phyloP scores from a whole-genome alignment of 2,329 filamentous ascomycete species.

The Juglanconis oblonga region DNA sequence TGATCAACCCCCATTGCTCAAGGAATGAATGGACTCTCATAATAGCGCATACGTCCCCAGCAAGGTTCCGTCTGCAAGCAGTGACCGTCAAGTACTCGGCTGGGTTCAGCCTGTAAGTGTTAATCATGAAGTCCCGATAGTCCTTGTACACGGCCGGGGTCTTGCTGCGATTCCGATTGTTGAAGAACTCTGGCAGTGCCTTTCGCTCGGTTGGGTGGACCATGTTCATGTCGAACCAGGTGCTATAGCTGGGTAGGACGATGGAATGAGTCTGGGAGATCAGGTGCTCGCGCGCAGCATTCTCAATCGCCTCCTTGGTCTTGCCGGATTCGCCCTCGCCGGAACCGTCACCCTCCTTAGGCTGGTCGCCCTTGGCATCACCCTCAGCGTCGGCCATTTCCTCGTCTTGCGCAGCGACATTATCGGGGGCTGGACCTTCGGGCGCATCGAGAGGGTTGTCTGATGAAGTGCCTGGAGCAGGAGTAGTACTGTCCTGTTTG shows the following conservation, averaged over 20 bases:
- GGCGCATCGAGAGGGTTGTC: conserved; percentile 71
- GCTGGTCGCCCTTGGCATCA: conserved; percentile 42
- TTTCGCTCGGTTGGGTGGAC: conserved; percentile 92
- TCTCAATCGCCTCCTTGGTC: conserved; percentile 78
- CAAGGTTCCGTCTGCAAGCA: conserved; percentile 89
- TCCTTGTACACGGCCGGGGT: conserved; percentile 97
- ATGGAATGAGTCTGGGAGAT: conserved; percentile 93
- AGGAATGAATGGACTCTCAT: conserved; percentile 98
- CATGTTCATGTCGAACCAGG: conserved; percentile 97
- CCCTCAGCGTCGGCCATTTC: conserved; percentile 67
- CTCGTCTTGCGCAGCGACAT: conserved; percentile 66
- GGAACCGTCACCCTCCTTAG: conserved; percentile 43
- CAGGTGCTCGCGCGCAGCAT: conserved; percentile 85
- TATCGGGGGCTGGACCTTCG: conserved; percentile 60
- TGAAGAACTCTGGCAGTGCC: conserved; percentile 96
- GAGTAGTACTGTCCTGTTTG: conserved; percentile 61
- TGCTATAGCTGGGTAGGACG: conserved; percentile 94
- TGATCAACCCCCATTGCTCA: conserved; percentile 98
- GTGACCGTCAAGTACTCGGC: conserved; percentile 96
- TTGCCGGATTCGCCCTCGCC: conserved; percentile 49
- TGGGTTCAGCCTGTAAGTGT: conserved; percentile 95
- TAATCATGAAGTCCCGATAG: conserved; percentile 99
- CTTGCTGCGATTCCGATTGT: conserved; percentile 96
- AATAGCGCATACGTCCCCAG: conserved; percentile 96
- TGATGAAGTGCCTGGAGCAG: conserved; percentile 48